Percentiles rank a stretch among this genome's conserved stretches.
These are phyloP conservation scores for Penicillium sp. DNA, from an alignment of 2,329 filamentous ascomycete genomes.

Conservation along the genomic window DNA sequence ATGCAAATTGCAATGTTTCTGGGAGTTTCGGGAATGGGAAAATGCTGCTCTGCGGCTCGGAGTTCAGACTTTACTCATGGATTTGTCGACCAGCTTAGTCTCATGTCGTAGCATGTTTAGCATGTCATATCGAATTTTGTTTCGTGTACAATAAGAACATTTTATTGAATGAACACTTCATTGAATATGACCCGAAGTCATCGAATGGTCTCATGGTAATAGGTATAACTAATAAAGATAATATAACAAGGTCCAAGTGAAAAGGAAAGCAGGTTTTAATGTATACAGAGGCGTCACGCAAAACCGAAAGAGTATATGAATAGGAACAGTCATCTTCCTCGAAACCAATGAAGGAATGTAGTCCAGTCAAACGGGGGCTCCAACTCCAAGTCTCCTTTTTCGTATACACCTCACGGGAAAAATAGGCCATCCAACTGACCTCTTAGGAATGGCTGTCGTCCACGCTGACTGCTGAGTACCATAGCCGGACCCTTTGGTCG, in stretches of 20 bases:
- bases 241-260: not conserved
- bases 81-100: constrained; percentile 2
- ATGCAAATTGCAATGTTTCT: not conserved
- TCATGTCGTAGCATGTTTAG: not conserved
- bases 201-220: not conserved
- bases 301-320: not conserved
- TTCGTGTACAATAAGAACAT: constrained; percentile 4
- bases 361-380: not conserved
- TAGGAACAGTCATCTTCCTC: not conserved
- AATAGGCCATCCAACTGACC: constrained; percentile 26
- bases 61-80: not conserved
- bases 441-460: constrained; percentile 23
- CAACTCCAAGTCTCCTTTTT: not conserved
- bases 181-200: not conserved
- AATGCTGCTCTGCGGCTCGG: not conserved
- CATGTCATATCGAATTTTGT: not conserved
- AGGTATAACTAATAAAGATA: not conserved
- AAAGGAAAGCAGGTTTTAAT: not conserved
- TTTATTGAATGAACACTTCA: not conserved
- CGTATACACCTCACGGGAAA: constrained; percentile 7
- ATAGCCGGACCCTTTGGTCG: constrained; percentile 36
- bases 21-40: not conserved
- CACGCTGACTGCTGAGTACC: constrained; percentile 33
- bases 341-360: not conserved
- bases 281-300: not conserved